Base-by-base conservation (phyloP, 2,329 filamentous ascomycete species). In the Nigrospora oryzae region DNA sequence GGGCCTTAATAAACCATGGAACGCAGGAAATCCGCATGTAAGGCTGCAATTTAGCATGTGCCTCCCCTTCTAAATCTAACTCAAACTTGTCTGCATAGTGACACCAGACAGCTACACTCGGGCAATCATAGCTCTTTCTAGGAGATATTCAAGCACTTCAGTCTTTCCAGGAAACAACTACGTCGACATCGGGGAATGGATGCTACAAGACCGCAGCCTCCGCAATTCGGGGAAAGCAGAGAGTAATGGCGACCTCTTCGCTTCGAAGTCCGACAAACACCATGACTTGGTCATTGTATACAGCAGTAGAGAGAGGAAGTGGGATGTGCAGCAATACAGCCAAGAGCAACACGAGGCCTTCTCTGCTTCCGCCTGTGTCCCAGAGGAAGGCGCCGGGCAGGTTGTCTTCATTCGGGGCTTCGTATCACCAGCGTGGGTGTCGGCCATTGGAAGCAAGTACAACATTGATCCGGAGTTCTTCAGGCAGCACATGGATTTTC, bases 401-500 rank as follows among this genome's bases (percentile, higher is more conserved):
- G 4, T 23, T 23, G 19, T 23, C 19, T 23, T 23, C 19, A 23
- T 23, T 23, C 19, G 19, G 19, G 19, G 19, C 35, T 49, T 35
- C 30, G 42, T 40, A 36, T 44, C 44, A 40, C 44, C 44, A 31
- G 40, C 38, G 38, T 49, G 47, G 47, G 35, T 49, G 40, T 33
- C 37, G 32, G 33, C 28, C 12, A 42, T 49, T 14, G 47, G 47
- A 11, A 38, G 44, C 35, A 43, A 46, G 33, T 49, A 44, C 35
- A 38, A 41, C 19, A 44, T 47, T 31, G 44, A 49, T 37, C 47
- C 47, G 36, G 44, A 49, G 34, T 46, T 46, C 40, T 49, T 46
- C 37, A 17, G 37, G 6, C 39, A 36, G 28, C 47, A 49, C 34
- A 46, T 49, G 28, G 36, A 44, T 40, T 46, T 49, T 40, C 41